Evolutionary conservation across 2,329 filamentous ascomycete genomes (phyloP).

Genomic region (Truncatella angustata): DNA sequence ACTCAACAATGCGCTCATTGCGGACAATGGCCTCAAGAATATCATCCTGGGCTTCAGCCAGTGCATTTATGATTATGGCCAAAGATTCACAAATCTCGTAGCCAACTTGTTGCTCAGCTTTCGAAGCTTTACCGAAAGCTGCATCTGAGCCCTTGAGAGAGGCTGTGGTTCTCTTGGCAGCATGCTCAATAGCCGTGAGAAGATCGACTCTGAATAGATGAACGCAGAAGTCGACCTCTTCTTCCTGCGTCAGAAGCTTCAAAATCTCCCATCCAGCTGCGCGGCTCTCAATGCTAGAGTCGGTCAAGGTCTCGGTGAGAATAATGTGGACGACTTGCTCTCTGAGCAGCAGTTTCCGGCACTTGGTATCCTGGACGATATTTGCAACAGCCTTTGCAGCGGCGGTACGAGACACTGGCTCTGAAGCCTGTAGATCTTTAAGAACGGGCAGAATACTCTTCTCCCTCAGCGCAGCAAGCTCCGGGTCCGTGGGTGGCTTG

Average conservation of each 20-base stretch:
- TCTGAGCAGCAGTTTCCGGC: constrained; percentile 62
- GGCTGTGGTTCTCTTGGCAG: constrained; percentile 48
- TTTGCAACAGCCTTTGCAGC: constrained; percentile 61
- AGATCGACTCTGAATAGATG: constrained; percentile 63
- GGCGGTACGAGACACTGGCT: constrained; percentile 56
- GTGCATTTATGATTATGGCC: constrained; percentile 48
- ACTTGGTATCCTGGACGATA: constrained; percentile 59
- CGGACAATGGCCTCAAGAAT: constrained; percentile 53
- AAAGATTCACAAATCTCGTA: constrained; percentile 56
- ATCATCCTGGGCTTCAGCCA: constrained; percentile 61
- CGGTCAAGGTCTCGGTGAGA: constrained; percentile 63
- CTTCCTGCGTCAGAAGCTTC: constrained; percentile 58
- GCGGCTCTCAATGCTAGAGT: constrained; percentile 60
- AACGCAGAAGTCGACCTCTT: constrained; percentile 65
- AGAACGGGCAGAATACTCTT: constrained; percentile 63
- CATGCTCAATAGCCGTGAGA: constrained; percentile 58
- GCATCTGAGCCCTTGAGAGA: constrained; percentile 39
- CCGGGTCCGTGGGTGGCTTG: constrained; percentile 62
- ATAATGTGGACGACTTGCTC: constrained; percentile 65
- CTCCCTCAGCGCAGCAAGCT: constrained; percentile 61
- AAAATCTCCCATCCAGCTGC: constrained; percentile 69
- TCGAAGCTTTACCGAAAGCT: constrained; percentile 45
- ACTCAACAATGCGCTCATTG: constrained; percentile 46
- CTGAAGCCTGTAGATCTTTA: constrained; percentile 56
- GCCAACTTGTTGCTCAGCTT: constrained; percentile 51